Evolutionary conservation across 805 yeast genomes (phyloP).

Genomic region (Clavispora phyllophila): DNA sequence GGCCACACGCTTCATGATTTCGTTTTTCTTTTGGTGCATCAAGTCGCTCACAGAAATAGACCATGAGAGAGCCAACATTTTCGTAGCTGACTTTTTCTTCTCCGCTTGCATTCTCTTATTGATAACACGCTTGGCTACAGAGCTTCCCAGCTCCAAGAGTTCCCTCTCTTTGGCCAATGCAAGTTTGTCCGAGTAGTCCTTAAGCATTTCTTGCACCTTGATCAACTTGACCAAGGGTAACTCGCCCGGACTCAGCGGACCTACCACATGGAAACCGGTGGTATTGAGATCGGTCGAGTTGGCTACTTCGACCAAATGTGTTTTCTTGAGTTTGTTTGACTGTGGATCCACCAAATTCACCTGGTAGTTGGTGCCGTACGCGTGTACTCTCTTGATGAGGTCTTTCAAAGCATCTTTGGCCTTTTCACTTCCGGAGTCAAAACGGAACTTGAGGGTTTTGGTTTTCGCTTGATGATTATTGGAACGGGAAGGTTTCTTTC

Average conservation of each 20-base stretch:
- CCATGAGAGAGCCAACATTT: constrained; percentile 51
- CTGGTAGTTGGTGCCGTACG: constrained; percentile 14
- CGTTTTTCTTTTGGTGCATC: constrained; percentile 47
- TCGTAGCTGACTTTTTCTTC: constrained; percentile 37
- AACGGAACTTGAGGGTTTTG: constrained; percentile 13
- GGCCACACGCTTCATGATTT: constrained; percentile 39
- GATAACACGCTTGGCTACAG: constrained; percentile 24
- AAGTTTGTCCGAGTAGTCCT: constrained; percentile 24
- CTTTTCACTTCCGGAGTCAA: constrained; percentile 23
- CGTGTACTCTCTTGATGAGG: constrained; percentile 20
- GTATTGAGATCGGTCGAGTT: constrained; percentile 23
- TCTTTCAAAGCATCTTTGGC: constrained; percentile 24
- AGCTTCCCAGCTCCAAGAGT: constrained; percentile 30
- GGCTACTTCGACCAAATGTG: constrained; percentile 27
- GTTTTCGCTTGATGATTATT: not conserved
- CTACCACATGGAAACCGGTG: constrained; percentile 22
- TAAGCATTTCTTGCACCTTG: constrained; percentile 28
- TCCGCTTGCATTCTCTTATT: constrained; percentile 27
- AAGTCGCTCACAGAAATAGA: constrained; percentile 50
- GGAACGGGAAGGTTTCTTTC: not conserved
- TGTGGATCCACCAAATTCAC: constrained; percentile 25
- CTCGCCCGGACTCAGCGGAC: constrained; percentile 14
- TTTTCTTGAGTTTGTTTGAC: constrained; percentile 17
- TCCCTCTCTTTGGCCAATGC: constrained; percentile 28
- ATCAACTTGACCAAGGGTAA: constrained; percentile 26